Base-by-base conservation (phyloP, 139 green algal species). In the Medakamo hakoo region DNA sequence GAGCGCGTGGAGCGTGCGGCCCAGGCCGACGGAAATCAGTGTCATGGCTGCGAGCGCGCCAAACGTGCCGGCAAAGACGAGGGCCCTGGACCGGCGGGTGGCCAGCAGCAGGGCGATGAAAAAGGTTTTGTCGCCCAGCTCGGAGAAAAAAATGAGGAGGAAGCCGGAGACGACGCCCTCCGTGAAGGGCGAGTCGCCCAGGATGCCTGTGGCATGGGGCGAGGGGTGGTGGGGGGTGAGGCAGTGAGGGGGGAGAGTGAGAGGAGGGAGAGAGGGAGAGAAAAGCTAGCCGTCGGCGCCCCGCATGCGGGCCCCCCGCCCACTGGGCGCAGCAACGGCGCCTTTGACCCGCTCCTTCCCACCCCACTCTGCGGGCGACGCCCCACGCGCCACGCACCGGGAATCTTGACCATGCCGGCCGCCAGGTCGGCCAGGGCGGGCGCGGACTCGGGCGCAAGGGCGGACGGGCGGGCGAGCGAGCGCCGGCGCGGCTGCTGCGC, bases 91-190 rank as follows among this genome's bases (percentile, higher is more conserved):
- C 48, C 84, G 71, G 62, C 84, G 78, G 49, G 93, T 64, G 0
- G 89, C 84, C 52, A 96, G 75, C 55, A 96, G 77, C 60, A 95
- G 62, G 1, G 92, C 92, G 31, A 98, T 95, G 76, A 98, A 98
- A 76, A 98, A 98, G 0, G 92, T 98, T 66, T 98, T 98, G 76
- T 98, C 92, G 27, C 92, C 92, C 2, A 98, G 87, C 72, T 98
- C 92, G 9, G 78, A 89, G 72, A 98, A 95, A 60, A 98, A 83
- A 52, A 98, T 97, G 0, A 98, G 82, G 25, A 97, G 76, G 60
- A 98, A 91, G 1, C 83, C 85, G 21, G 84, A 85, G 4, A 95
- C 78, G 28, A 89, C 77, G 27, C 88, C 88, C 73, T 92, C 87
- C 4, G 21, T 60, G 22, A 88, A 60, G 4, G 82, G 82, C 20